Base-by-base conservation (phyloP, 2,329 filamentous ascomycete genomes). In the Neurospora sp. region DNA sequence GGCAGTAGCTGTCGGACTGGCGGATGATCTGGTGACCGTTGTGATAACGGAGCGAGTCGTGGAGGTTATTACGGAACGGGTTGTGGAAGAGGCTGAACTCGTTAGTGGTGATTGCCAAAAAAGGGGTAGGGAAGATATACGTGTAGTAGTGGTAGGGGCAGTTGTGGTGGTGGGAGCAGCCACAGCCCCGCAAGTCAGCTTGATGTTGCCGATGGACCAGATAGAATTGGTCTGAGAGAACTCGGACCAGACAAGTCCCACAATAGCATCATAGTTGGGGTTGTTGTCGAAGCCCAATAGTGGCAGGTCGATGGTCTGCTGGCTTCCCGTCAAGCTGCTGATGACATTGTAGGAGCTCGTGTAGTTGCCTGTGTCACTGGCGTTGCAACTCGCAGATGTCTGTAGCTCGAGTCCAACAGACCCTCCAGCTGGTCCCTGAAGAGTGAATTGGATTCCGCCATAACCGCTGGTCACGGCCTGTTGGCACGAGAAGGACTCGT, bases 401-500 rank as follows among this genome's bases (percentile, higher is more conserved):
- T 86, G 84, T 40, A 85, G 77, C 75, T 85, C 83, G 3, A 85
- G 38, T 4, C 71, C 73, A n/a, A 82, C 76, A 3, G 79, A 80
- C 19, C 79, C 80, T 17, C 79, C 79, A 8, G 80, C 74, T 11
- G 83, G 80, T 4, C 82, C 82, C 75, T 85, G 82, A 71, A 85
- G 74, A 36, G 78, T 79, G 76, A 86, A 85, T 37, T 81, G 80
- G 66, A 86, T 72, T 3, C 81, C 82, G 72, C 78, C 81, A 76
- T 86, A 86, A 70, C 81, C 80, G 67, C 83, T 80, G 66, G 77
- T 80, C 17, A 77, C 77, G 19, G 84, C 81, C 46, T 80, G 77
- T 73, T 83, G 80, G 77, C 85, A 87, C 0, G 77, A 74, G 69
- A 87, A 82, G 1, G 81, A 83, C 75, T 86, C 85, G 74, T 87